Conservation (phyloP, 106 monocot species). For the Apostasia shenzhenica region DNA sequence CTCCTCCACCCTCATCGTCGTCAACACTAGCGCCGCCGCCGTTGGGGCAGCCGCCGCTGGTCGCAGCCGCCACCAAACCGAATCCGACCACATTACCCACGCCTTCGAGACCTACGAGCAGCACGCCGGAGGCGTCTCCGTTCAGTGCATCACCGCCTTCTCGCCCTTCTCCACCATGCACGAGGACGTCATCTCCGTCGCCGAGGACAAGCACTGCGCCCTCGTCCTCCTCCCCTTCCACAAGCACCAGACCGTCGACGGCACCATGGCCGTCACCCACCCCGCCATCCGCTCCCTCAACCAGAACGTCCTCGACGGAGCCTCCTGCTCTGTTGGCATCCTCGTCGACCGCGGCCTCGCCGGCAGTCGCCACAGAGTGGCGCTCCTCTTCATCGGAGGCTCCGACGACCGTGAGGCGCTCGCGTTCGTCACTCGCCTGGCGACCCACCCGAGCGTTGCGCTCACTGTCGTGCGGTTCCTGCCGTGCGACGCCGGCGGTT, state of each 20-base stretch:
- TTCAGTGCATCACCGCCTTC: conserved; percentile 13
- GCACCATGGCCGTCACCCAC: conserved; percentile 11
- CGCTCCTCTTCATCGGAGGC: conserved; percentile 21
- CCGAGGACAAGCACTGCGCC: conserved; percentile 22
- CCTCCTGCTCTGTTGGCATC: conserved; percentile 24
- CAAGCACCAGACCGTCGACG: conserved; percentile 16
- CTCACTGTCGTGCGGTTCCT: conserved; percentile 13
- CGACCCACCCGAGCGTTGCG: neutral
- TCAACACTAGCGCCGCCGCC: conserved; percentile 4
- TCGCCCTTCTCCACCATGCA: conserved; percentile 21
- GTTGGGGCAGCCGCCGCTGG: neutral
- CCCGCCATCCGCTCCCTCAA: conserved; percentile 11
- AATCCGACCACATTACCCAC: conserved; percentile 16
- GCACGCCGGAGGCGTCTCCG: conserved; percentile 19
- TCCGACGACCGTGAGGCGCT: conserved; percentile 28
- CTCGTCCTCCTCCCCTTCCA: conserved; percentile 22
- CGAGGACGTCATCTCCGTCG: conserved; percentile 12
- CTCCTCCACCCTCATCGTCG: conserved; percentile 23
- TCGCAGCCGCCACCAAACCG: conserved; percentile 4
- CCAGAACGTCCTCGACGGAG: conserved; percentile 10
- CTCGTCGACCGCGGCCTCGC: conserved; percentile 7
- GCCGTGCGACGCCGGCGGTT: neutral
- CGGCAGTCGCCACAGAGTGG: neutral
- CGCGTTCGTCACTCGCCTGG: conserved; percentile 9
- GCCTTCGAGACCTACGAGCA: conserved; percentile 29